Evolutionary conservation across 768 basidiomycete species (phyloP).

Genomic region (Lactarius trivialis): DNA sequence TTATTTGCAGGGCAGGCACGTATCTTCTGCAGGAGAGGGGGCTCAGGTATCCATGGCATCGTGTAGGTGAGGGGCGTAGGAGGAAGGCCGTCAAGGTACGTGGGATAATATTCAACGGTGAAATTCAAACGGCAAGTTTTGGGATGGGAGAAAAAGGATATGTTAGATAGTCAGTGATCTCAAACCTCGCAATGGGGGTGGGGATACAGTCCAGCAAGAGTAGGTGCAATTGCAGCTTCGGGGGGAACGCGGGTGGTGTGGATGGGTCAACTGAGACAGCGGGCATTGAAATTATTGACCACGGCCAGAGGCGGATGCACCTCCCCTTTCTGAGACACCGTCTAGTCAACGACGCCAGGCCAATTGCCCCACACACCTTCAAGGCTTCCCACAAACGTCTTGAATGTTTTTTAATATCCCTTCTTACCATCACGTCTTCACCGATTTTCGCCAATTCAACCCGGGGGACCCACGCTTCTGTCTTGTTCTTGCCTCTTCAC

Average conservation of each 20-base stretch:
- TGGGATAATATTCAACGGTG: not conserved
- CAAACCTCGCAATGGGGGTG: too few species aligned
- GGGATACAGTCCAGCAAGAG: too few species aligned
- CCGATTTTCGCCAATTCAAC: not conserved
- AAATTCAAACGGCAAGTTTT: not conserved
- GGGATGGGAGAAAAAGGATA: not conserved
- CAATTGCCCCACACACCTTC: not conserved
- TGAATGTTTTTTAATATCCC: not conserved
- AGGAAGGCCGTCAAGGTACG: not conserved
- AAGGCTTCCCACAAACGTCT: not conserved
- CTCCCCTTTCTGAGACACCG: not conserved
- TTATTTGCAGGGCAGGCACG: not conserved
- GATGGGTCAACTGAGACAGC: too few species aligned
- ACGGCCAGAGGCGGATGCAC: not conserved
- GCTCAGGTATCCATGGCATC: too few species aligned
- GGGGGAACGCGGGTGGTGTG: too few species aligned
- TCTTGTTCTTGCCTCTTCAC: slow-evolving; percentile 6
- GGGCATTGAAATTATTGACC: slow-evolving; percentile 7
- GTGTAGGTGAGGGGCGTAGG: not conserved
- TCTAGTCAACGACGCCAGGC: not conserved
- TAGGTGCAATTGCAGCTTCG: too few species aligned
- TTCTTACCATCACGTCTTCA: not conserved
- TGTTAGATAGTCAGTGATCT: too few species aligned
- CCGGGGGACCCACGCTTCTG: not conserved
- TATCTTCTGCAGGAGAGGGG: not conserved